Evolutionary conservation across 2,329 filamentous ascomycete genomes (phyloP).

Genomic region (Phymatotrichopsis omnivora): DNA sequence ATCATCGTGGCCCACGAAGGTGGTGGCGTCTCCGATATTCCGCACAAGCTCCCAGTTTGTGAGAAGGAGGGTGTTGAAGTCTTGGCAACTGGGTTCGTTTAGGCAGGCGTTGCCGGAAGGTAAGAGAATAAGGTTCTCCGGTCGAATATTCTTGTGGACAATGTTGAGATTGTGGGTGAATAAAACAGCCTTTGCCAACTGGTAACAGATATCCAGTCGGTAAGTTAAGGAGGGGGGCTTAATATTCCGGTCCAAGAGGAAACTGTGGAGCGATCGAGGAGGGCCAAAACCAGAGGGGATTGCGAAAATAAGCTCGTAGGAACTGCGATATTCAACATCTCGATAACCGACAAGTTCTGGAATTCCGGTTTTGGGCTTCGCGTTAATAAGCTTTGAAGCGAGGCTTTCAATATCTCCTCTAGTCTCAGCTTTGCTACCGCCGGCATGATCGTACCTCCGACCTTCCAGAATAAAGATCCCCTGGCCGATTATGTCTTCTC

Average conservation of each 20-base stretch:
- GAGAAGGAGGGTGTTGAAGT: conserved; percentile 1
- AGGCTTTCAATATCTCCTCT: no score
- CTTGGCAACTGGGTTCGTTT: neutral
- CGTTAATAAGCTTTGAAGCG: conserved; percentile 4
- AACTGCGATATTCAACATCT: conserved; percentile 1
- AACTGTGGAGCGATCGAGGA: neutral
- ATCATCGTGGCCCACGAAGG: neutral
- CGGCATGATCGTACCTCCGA: neutral
- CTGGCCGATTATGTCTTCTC: neutral
- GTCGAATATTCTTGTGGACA: conserved; percentile 36
- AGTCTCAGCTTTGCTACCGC: no score
- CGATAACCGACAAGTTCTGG: conserved; percentile 6
- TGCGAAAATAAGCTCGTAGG: conserved; percentile 1
- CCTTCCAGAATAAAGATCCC: conserved; percentile 6
- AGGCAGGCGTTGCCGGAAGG: neutral
- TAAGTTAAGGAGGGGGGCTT: neutral
- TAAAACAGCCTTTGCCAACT: conserved; percentile 31
- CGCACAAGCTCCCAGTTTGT: conserved; percentile 4
- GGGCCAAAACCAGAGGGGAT: conserved; percentile 1
- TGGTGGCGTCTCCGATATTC: conserved; percentile 2
- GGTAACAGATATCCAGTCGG: conserved; percentile 2
- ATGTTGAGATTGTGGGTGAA: conserved; percentile 32
- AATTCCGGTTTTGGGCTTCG: conserved; percentile 1
- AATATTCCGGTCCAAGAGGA: neutral
- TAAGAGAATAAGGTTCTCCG: conserved; percentile 34